Base-by-base conservation (phyloP, 2,329 filamentous ascomycete genomes). In the Fusarium coicis region DNA sequence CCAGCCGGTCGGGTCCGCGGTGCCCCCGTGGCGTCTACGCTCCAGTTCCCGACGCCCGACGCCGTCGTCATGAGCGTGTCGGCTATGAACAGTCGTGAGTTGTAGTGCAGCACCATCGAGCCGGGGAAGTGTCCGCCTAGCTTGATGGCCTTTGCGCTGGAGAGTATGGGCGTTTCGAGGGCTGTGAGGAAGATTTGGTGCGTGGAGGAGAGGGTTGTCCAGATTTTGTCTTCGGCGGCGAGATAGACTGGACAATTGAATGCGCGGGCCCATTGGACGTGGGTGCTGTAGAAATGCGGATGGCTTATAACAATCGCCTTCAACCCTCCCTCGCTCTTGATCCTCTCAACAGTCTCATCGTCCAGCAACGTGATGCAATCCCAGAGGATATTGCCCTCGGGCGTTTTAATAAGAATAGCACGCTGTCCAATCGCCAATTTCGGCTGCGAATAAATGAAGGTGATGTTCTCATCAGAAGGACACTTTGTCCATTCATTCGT, bases 71-170 rank as follows among this genome's bases (percentile, higher is more conserved):
- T 86, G 53, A 96, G 87, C 7, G 92, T 94, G 81, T 97, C 94
- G 10, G 93, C 93, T 64, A 95, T 87, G 66, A 96, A 87, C n/a
- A 96, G 81, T 53, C 86, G 87, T 2, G 82, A 81, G 23, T 87
- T 85, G 81, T 89, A 93, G 30, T 92, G 86, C 68, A 93, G 78
- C 7, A 94, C 89, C 66, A 92, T 82, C 72, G 90, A 93, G 0
- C 94, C 94, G 0, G 92, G 91, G 76, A 96, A 96, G 83, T 97
- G 93, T 0, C 94, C 94, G 1, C 93, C 93, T 1, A 92, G 85
- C 80, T 94, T 93, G 57, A 96, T 85, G 1, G 88, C 89, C 37
- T 84, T 87, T 7, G 91, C 85, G 4, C 8, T 15, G 1, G 80
- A 80, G 21, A 75, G 72, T 57, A 88, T 76, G 50, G 84, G 79